Conservation (phyloP, 495 filamentous ascomycete genomes). For the Tuber microsphaerosporum region DNA sequence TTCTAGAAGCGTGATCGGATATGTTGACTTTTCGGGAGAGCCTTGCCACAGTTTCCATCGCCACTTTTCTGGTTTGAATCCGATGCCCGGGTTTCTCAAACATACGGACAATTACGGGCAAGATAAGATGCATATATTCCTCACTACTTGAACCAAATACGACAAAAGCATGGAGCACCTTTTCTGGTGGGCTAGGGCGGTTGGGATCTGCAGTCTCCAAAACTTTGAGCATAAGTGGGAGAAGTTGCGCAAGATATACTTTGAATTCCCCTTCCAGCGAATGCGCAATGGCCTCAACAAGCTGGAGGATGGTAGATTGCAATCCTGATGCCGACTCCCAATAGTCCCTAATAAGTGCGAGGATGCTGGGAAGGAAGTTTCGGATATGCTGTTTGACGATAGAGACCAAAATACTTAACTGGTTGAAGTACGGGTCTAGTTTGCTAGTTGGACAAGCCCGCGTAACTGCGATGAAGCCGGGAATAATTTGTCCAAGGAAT, state of each 20-base stretch:
- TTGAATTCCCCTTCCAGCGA: constrained; percentile 97
- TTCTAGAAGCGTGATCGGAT: constrained; percentile 89
- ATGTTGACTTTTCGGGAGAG: constrained; percentile 96
- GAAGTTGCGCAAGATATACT: constrained; percentile 75
- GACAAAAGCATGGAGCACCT: constrained; percentile 86
- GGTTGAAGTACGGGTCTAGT: constrained; percentile 93
- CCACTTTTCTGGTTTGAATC: constrained; percentile 66
- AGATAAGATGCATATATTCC: constrained; percentile 98
- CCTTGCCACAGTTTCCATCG: constrained; percentile 90
- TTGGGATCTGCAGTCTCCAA: constrained; percentile 79
- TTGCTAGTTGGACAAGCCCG: constrained; percentile 62
- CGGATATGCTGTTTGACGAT: constrained; percentile 96
- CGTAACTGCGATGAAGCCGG: constrained; percentile 83
- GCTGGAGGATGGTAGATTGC: constrained; percentile 78
- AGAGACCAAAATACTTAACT: constrained; percentile 81
- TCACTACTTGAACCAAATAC: constrained; percentile 94
- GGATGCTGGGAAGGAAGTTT: constrained; percentile 74
- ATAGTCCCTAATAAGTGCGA: constrained; percentile 73
- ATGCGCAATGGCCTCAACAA: constrained; percentile 87
- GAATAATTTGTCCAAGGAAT: constrained; percentile 86
- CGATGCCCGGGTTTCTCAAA: constrained; percentile 81
- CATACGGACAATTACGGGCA: constrained; percentile 85
- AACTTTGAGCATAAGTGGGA: constrained; percentile 86
- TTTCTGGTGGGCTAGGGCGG: constrained; percentile 59
- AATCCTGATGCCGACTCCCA: constrained; percentile 71